Base-by-base conservation (phyloP, 2,329 filamentous ascomycete genomes). In the Aspergillus thermomutatus region DNA sequence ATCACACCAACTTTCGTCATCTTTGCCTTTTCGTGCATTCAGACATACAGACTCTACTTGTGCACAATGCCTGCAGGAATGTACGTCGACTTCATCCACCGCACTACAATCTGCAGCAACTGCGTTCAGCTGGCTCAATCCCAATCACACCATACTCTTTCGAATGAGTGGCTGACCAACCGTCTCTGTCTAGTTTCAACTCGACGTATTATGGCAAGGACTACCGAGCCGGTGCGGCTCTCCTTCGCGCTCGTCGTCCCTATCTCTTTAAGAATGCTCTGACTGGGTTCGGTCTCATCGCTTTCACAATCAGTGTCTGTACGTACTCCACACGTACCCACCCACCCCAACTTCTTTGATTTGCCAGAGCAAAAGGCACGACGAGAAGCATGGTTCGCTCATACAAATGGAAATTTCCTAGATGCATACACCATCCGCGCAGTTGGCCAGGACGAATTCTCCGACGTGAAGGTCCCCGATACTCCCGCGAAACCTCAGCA, bases 381-480 rank as follows among this genome's bases (percentile, higher is more conserved):
- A 27, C 17, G 10, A 23, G 25, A 43, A 31, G 9, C 43, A 40
- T 21, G 54, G 11, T 51, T 50, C 5, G 25, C 55, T 65, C n/a
- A 60, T 37, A 37, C 14, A 17, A 6, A 6, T 17, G 5, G 14
- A 3, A 17, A 17, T 37, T 25, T 26, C 49, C 34, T 58, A 89
- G 87, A 90, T 70, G 77, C 82, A 54, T 90, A 84, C 73, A 90
- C 87, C 45, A 88, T 99, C 71, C 84, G 82, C 64, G 91, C 91
- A 54, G 90, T 99, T 70, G 91, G 93, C 46, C 94, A 97, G 77
- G 94, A 97, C 75, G 91, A 97, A 64, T 99, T 99, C 78, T 90
- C 92, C 56, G 94, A 99, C 72, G 92, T 97, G 66, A 87, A 91
- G 72, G 88, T 97, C 40, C 94, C 94, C 27, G 89, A 91, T 72